Evolutionary conservation across 2,329 filamentous ascomycete species (phyloP).

Genomic region (Aquanectria penicillioides): DNA sequence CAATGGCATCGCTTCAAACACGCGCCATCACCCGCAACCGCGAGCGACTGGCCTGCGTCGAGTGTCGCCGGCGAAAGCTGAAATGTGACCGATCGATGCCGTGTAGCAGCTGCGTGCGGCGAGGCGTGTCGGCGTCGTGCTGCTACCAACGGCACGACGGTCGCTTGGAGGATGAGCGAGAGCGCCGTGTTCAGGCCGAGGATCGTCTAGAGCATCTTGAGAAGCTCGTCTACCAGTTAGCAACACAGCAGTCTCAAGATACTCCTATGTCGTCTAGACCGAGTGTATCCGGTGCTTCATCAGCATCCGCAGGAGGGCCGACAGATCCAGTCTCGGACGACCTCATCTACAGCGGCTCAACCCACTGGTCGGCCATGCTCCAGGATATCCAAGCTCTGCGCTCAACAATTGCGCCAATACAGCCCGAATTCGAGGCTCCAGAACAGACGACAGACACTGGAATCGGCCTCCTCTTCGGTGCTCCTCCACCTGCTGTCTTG

Average conservation of each 20-base stretch:
- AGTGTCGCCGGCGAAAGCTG: constrained; percentile 6
- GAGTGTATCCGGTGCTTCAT: background rate
- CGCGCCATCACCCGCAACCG: constrained; percentile 2
- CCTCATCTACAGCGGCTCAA: background rate
- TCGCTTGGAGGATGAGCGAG: background rate
- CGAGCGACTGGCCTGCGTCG: background rate
- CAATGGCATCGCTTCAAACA: background rate
- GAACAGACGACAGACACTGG: background rate
- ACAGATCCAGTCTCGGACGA: too few species aligned
- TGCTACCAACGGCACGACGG: background rate
- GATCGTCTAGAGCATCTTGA: constrained; percentile 1
- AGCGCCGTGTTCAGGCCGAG: background rate
- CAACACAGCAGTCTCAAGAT: background rate
- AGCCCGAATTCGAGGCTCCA: background rate
- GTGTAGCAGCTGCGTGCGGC: constrained; percentile 4
- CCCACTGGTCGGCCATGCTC: constrained; percentile 8
- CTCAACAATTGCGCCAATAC: background rate
- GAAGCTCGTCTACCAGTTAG: constrained; percentile 2
- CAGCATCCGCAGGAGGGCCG: too few species aligned
- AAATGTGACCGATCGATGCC: background rate
- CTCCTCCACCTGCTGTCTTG: background rate
- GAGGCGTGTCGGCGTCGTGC: background rate
- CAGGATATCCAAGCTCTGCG: constrained; percentile 7
- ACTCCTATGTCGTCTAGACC: background rate
- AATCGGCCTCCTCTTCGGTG: background rate